Conservation (phyloP, 2,329 filamentous ascomycete genomes). For the Botryotinia calthae region DNA sequence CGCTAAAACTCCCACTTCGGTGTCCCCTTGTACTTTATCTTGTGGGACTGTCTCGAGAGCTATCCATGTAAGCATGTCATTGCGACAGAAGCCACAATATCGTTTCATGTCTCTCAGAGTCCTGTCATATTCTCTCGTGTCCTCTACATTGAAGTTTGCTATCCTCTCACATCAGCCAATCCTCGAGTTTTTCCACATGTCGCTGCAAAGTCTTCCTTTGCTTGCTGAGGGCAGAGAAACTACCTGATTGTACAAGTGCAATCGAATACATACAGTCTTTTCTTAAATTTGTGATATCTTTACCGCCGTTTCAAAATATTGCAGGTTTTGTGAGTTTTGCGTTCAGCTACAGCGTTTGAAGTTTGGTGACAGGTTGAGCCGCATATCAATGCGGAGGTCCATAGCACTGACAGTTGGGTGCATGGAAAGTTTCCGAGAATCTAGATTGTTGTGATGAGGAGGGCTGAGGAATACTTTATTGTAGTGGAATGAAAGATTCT, state of each 20-base stretch:
- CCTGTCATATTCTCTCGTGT: neutral
- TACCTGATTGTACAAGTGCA: neutral
- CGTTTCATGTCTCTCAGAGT: neutral
- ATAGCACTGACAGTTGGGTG: neutral
- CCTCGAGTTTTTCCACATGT: neutral
- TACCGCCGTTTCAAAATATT: slow-evolving; percentile 1
- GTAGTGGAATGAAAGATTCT: neutral
- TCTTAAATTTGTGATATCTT: slow-evolving; percentile 1
- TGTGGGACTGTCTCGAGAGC: neutral
- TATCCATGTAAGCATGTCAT: slow-evolving; percentile 7
- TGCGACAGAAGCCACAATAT: neutral
- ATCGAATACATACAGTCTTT: neutral
- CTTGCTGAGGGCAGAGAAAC: neutral
- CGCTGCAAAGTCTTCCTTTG: neutral
- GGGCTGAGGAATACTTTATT: neutral
- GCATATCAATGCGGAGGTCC: neutral
- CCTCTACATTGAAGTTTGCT: neutral
- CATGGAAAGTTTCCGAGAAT: neutral
- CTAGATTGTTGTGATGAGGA: neutral
- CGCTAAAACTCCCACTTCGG: neutral
- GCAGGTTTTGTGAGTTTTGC: neutral
- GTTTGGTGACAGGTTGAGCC: neutral
- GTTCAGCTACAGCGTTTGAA: neutral
- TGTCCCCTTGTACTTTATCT: neutral
- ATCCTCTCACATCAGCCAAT: neutral